A percentile compares a stretch with the other conserved stretches of the same genome.
Conservation (phyloP, 257 asterid genomes). For the Solanum chaucha region DNA sequence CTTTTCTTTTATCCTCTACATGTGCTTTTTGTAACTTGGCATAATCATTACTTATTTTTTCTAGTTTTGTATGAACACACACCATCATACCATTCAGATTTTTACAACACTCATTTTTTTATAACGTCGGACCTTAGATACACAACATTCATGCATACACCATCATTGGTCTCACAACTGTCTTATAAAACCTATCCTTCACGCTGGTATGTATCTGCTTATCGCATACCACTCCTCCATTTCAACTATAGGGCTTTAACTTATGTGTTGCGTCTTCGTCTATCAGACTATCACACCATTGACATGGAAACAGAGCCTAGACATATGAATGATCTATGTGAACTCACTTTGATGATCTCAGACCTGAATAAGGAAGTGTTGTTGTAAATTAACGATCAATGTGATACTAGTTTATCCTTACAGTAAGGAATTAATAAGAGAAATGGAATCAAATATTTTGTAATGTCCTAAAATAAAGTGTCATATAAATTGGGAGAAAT, state of each 20-base stretch:
- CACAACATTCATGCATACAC: not conserved
- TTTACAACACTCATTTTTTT: not conserved
- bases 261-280: not conserved
- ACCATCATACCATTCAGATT: not conserved
- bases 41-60: not conserved
- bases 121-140: not conserved
- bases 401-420: not conserved
- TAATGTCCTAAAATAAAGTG: not conserved
- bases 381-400: not conserved
- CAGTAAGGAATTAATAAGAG: not conserved
- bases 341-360: not conserved
- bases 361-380: not conserved
- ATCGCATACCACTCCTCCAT: not conserved
- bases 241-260: not conserved
- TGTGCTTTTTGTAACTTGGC: not conserved
- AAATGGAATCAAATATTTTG: not conserved
- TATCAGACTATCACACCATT: not conserved
- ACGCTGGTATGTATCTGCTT: not conserved
- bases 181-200: not conserved
- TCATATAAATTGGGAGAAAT: not conserved
- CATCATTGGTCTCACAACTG: not conserved
- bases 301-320: not conserved
- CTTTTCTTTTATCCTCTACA: not conserved
- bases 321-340: too few relatives aligned
- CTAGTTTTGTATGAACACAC: not conserved